Conservation (phyloP, 2,329 filamentous ascomycete genomes). For the Zarea fungicola region DNA sequence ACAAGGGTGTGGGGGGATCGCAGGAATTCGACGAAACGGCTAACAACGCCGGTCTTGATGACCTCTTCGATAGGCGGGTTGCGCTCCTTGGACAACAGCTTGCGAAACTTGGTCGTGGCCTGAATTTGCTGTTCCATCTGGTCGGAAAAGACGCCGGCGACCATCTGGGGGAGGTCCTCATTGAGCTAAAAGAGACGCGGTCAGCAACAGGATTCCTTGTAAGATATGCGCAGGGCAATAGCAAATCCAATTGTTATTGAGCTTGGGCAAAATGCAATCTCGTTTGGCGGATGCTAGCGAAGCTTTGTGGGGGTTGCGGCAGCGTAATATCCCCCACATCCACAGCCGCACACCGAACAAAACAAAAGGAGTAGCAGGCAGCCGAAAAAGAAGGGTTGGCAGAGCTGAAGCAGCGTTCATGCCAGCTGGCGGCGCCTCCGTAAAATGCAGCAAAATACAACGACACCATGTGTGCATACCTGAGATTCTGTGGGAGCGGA, state of each 20-base stretch:
- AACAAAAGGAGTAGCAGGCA: not conserved
- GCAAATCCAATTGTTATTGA: not conserved
- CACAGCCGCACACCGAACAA: conserved; percentile 11
- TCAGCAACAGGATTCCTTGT: not conserved
- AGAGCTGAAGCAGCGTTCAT: conserved; percentile 10
- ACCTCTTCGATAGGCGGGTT: conserved; percentile 99
- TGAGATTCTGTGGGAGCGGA: conserved; percentile 91
- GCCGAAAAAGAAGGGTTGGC: conserved; percentile 1
- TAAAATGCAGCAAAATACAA: conserved; percentile 13
- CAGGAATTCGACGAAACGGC: conserved; percentile 96
- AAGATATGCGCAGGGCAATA: not conserved
- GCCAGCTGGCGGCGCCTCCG: not conserved
- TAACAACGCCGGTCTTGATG: conserved; percentile 97
- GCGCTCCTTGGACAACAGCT: conserved; percentile 95
- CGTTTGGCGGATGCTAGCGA: not conserved
- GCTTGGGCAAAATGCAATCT: not conserved
- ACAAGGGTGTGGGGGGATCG: conserved; percentile 96
- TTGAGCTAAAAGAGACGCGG: conserved; percentile 60
- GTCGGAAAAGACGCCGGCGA: conserved; percentile 94
- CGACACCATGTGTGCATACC: conserved; percentile 49
- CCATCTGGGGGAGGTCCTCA: conserved; percentile 97
- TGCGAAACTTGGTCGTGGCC: conserved; percentile 96
- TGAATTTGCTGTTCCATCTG: conserved; percentile 97
- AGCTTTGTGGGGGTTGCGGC: conserved; percentile 5
- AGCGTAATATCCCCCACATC: conserved; percentile 5